These are phyloP conservation scores for Talaromyces sp. DNA, from an alignment of 2,329 filamentous ascomycete genomes.

Conservation along the genomic window DNA sequence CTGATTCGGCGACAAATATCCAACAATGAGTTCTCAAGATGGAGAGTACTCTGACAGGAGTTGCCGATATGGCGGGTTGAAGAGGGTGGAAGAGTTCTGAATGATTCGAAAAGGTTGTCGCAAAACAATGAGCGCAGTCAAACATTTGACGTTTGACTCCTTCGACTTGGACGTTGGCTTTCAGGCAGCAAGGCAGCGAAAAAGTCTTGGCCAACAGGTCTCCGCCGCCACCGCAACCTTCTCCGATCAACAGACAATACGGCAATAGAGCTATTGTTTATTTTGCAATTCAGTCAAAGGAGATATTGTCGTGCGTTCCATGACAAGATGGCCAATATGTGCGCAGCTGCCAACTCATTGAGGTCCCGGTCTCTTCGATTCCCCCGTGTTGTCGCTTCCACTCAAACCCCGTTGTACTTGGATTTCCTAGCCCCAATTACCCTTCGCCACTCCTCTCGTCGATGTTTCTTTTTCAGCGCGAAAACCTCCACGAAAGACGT, in stretches of 20 bases:
- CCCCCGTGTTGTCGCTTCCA: neutral
- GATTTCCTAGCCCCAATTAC: constrained; percentile 35
- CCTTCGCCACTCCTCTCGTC: constrained; percentile 22
- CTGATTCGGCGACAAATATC: neutral
- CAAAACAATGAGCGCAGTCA: neutral
- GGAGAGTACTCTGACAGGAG: neutral
- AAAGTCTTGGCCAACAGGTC: neutral
- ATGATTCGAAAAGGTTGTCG: constrained; percentile 4
- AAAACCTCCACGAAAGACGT: constrained; percentile 26
- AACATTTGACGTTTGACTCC: neutral
- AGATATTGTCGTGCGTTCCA: neutral
- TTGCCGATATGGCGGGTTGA: neutral
- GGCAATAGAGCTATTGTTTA: neutral
- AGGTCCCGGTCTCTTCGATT: neutral
- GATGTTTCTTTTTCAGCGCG: constrained; percentile 12
- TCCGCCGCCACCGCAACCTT: constrained; percentile 2
- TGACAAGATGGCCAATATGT: neutral
- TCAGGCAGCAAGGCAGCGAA: constrained; percentile 4
- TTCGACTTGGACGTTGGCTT: neutral
- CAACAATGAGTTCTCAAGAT: neutral
- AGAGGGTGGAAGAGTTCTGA: neutral
- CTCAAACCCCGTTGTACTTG: constrained; percentile 25
- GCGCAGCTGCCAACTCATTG: neutral
- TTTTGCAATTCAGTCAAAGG: no score
- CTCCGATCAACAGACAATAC: neutral